Evolutionary conservation across 2,329 filamentous ascomycete genomes (phyloP).

Genomic region (Zymoseptoria brevis): DNA sequence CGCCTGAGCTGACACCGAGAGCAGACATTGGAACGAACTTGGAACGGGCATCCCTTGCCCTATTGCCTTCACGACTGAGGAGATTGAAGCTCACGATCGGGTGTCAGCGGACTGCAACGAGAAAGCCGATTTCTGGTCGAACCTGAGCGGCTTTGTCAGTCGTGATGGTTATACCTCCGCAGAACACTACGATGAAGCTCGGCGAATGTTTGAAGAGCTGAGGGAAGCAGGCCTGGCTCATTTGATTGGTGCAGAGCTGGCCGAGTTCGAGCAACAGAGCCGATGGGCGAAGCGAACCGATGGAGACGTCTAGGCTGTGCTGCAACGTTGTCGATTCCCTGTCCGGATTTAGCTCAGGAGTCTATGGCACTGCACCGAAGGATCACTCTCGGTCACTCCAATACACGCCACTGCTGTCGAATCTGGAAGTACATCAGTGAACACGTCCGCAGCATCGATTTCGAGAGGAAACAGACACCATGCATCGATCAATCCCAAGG

Average conservation of each 20-base stretch:
- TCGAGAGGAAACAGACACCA: too few species aligned
- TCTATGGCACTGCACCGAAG: too few species aligned
- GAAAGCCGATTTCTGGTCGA: conserved; percentile 31
- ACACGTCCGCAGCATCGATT: too few species aligned
- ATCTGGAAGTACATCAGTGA: too few species aligned
- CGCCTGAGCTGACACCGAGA: conserved; percentile 11
- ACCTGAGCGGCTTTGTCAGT: conserved; percentile 28
- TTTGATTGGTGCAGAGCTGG: conserved; percentile 26
- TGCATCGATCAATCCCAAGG: too few species aligned
- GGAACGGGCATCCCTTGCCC: conserved; percentile 25
- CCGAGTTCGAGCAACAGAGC: neutral
- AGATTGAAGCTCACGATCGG: conserved; percentile 15
- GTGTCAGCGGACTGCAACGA: conserved; percentile 28
- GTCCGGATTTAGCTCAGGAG: too few species aligned
- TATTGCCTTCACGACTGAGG: conserved; percentile 21
- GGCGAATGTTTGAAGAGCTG: conserved; percentile 30
- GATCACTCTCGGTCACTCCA: too few species aligned
- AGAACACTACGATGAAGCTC: conserved; percentile 30
- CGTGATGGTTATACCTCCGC: conserved; percentile 34
- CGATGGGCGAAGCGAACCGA: neutral
- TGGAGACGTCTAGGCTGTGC: neutral
- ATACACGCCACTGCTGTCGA: too few species aligned
- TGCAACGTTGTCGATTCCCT: neutral
- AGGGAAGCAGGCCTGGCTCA: conserved; percentile 27
- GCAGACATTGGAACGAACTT: conserved; percentile 26